phyloP scores from a whole-genome alignment of 2,329 filamentous ascomycete genomes.

The Xylariaceae sp. region DNA sequence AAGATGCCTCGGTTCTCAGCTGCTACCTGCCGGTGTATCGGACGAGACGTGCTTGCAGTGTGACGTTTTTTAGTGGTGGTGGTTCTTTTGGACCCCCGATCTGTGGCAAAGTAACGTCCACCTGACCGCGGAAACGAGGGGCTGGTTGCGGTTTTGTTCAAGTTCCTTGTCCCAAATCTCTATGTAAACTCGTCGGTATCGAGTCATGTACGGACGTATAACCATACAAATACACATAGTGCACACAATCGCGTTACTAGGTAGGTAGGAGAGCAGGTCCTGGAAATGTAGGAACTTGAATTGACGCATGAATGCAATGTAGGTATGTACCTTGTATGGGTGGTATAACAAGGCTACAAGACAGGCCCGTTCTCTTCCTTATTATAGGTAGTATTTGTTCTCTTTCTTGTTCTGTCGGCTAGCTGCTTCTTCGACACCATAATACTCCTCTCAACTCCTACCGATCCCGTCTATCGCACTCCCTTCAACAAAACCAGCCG shows the following conservation, averaged over 20 bases:
- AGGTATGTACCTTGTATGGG: too few relatives aligned
- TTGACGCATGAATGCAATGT: too few relatives aligned
- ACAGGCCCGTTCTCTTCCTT: neutral
- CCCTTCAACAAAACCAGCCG: neutral
- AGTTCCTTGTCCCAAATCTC: neutral
- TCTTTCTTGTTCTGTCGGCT: neutral
- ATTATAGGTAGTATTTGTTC: neutral
- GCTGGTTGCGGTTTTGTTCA: conserved; percentile 9
- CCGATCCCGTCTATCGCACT: neutral
- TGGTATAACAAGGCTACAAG: neutral
- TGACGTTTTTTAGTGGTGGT: neutral
- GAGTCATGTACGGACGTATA: neutral
- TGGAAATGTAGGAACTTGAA: too few relatives aligned
- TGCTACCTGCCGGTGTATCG: too few relatives aligned
- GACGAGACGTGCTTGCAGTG: too few relatives aligned
- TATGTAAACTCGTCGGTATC: neutral
- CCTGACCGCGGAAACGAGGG: conserved; percentile 21
- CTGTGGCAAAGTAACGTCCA: conserved; percentile 15
- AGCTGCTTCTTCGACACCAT: neutral
- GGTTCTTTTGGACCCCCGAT: conserved; percentile 4
- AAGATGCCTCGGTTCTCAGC: too few relatives aligned
- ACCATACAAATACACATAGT: neutral
- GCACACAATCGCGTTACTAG: too few relatives aligned
- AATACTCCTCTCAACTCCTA: neutral
- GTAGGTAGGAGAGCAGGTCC: too few relatives aligned